Evolutionary conservation across 257 asterid species (phyloP), one percentile per base, ranked within the genome.

Genomic region (Solanum sejunctum): DNA sequence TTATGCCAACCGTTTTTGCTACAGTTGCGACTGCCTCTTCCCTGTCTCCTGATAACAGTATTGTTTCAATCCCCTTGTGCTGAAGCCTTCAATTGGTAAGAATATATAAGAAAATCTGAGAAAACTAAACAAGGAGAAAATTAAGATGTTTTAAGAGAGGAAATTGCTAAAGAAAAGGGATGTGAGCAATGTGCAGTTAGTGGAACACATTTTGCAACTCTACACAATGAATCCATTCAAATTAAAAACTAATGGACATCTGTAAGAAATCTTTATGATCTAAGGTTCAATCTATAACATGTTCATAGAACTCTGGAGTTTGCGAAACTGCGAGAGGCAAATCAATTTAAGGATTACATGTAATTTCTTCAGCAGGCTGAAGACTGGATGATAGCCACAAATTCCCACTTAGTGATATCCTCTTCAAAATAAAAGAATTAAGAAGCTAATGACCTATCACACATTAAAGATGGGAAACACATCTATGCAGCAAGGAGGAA

Each of bases 11-110:
- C 36, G 91, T 86, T 88, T 91, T 89, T 86, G 98, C 98, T 88
- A 94, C 94, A 57, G 92, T 92, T 96, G 99, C 97, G 88, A 95
- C 99, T 95, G 98, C 98, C 95, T 95, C 99, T 93, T 96, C 97
- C 98, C 99, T 96, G 98, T 96, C 99, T 84, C 99, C 98, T 57
- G 98, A 96, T 90, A 95, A 90, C 80, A 96, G 92, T 80, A 92
- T 90, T 71, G 98, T 93, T 81, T 87, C 87, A 56, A 96, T 93
- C 87, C 98, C 99, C 87, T 89, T 92, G 88, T 91, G 90, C 91
- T 93, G 95, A 88, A 96, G 97, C 93, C 99, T 96, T 81, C 77
- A 88, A 87, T 81, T 55, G 63, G 71, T 47, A 16, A 84, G 81
- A 85, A 67, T 51, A n/a, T 73, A 45, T 83, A 84, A 54, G 83